Evolutionary conservation across 2,329 filamentous ascomycete species (phyloP), one percentile per base, ranked within the genome.

Genomic region (Zarea fungicola): DNA sequence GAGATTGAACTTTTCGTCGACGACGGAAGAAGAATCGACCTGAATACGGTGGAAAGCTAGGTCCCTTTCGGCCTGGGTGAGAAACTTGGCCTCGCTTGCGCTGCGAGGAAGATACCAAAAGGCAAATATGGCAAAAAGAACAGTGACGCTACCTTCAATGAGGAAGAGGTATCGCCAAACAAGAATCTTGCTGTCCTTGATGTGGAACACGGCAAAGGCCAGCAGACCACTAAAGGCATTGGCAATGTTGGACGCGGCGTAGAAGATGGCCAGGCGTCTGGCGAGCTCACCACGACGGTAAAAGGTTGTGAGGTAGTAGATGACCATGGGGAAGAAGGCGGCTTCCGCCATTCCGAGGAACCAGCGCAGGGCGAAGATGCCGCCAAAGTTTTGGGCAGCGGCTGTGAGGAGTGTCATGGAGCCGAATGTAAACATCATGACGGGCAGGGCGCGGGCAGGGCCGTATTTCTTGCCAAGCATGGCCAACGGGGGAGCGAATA

Each of bases 41-140:
- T 85, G 83, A 54, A 90, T 86, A n/a, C 87, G 82, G 58, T 82
- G 79, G 58, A 81, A 84, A 4, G 86, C 87, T 1, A 90, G 74
- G 8, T 73, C 70, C 58, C 81, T 84, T 62, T 91, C 84, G 2
- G 82, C 79, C 2, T 77, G 71, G 49, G 65, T 81, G 18, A 90
- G 71, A 58, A 90, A 90, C 1, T 64, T 71, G 2, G 85, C 85
- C 54, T 82, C 75, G 29, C 78, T 73, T 0, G 84, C 82, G 40
- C 76, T 83, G 48, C 66, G 72, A 0, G 87, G 87, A 1, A 91
- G 75, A 57, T 86, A 88, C 66, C 77, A 83, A 63, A 76, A 87
- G 1, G 84, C 83, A 56, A 89, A 81, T 48, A 77, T 56, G 13
- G 84, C 70, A 56, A 82, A 81, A 43, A 80, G 56, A 4, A 89